Conservation (phyloP, 768 basidiomycete genomes). For the Atractiella rhizophila region DNA sequence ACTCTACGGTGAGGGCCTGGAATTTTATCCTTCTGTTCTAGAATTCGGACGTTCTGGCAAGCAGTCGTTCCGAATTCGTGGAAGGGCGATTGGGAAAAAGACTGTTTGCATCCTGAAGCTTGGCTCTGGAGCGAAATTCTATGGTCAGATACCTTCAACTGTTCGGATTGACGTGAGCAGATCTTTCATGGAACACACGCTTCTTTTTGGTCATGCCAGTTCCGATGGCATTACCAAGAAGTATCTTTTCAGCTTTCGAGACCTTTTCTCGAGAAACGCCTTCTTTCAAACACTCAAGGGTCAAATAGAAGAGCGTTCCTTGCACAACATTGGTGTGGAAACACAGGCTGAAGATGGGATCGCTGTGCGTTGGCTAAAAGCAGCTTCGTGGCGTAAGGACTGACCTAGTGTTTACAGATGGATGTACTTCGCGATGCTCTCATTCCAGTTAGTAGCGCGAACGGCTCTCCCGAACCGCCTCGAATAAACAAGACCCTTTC, state of each 20-base stretch:
- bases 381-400: constrained; percentile 28
- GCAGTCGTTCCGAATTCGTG: constrained; percentile 71
- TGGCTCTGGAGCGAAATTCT: constrained; percentile 58
- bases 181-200: background rate
- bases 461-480: constrained; percentile 2
- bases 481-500: constrained; percentile 12
- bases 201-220: background rate
- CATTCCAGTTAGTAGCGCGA: constrained; percentile 22
- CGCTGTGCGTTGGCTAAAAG: constrained; percentile 44
- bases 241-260: constrained; percentile 48
- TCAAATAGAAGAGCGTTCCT: constrained; percentile 24
- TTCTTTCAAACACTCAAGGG: constrained; percentile 34
- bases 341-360: constrained; percentile 86
- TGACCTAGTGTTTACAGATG: constrained; percentile 20
- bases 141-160: constrained; percentile 58
- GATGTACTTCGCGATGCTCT: constrained; percentile 63
- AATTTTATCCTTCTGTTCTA: constrained; percentile 63
- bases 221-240: background rate
- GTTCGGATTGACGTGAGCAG: constrained; percentile 53
- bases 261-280: constrained; percentile 82
- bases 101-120: constrained; percentile 58
- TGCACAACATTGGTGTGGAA: constrained; percentile 24
- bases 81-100: constrained; percentile 56
- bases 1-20: constrained; percentile 60
- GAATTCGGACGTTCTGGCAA: constrained; percentile 52